phyloP scores from a whole-genome alignment of 192 early-diverging fungal genomes.

The Backusella tarrabulga region DNA sequence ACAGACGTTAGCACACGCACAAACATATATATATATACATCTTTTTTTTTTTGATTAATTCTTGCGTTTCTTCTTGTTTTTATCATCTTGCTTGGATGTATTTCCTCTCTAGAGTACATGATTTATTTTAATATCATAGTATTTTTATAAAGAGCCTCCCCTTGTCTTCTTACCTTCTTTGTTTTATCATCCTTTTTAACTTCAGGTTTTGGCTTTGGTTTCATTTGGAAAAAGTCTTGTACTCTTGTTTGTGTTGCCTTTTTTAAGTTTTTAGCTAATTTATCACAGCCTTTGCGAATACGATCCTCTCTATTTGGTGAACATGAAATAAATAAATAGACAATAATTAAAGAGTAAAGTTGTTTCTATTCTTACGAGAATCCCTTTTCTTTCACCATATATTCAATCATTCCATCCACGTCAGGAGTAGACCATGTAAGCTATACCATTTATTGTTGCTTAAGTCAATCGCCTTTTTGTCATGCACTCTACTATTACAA shows the following conservation, averaged over 20 bases:
- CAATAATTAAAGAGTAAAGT: too few relatives aligned
- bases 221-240: slow-evolving; percentile 81
- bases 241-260: slow-evolving; percentile 88
- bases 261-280: slow-evolving; percentile 73
- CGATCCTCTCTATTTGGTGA: slow-evolving; percentile 71
- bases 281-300: slow-evolving; percentile 76
- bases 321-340: background rate
- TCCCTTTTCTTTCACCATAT: slow-evolving; percentile 91
- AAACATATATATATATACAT: too few relatives aligned
- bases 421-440: slow-evolving; percentile 76
- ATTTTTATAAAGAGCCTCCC: too few relatives aligned
- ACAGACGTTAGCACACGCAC: too few relatives aligned
- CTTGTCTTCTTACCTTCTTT: background rate
- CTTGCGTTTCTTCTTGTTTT: background rate
- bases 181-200: background rate
- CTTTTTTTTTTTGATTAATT: background rate
- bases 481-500: background rate
- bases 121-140: background rate
- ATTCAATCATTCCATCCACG: slow-evolving; percentile 81
- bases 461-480: background rate
- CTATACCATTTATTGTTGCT: slow-evolving; percentile 20
- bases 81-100: background rate
- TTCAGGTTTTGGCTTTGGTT: background rate
- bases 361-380: slow-evolving; percentile 65
- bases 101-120: background rate